Conservation (phyloP, 495 filamentous ascomycete species). For the Aspergillus conjunctus region DNA sequence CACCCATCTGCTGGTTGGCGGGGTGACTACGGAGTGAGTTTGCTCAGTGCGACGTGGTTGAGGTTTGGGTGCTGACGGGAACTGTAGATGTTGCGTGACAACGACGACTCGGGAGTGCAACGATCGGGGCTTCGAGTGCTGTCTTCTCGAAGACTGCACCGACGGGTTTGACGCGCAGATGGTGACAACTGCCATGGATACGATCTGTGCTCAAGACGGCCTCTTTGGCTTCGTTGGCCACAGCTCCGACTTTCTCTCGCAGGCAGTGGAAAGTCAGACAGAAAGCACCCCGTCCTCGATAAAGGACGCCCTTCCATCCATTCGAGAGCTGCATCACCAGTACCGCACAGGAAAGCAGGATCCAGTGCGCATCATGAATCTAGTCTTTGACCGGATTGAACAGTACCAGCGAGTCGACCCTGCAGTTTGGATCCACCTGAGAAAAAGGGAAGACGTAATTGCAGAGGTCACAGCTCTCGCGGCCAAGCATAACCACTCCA, state of each 20-base stretch:
- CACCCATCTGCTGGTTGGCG: slow-evolving; percentile 6
- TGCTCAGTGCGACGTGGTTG: not conserved
- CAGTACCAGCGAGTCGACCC: not conserved
- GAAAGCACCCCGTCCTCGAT: no score
- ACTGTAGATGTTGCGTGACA: slow-evolving; percentile 6
- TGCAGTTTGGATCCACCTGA: not conserved
- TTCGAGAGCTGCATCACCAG: not conserved
- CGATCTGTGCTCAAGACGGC: slow-evolving; percentile 8
- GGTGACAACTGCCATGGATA: slow-evolving; percentile 8
- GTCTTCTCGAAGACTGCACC: slow-evolving; percentile 4
- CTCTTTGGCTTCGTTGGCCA: slow-evolving; percentile 6
- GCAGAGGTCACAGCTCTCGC: not conserved
- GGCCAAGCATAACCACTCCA: not conserved
- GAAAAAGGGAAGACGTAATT: not conserved
- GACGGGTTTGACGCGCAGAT: slow-evolving; percentile 11
- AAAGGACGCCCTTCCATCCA: not conserved
- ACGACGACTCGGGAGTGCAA: slow-evolving; percentile 11
- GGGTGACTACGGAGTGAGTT: slow-evolving; percentile 7
- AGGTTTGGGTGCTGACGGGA: not conserved
- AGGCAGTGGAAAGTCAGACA: not conserved
- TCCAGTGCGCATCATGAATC: not conserved
- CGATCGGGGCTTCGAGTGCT: slow-evolving; percentile 9
- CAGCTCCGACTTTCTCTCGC: slow-evolving; percentile 2
- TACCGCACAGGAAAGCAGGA: not conserved
- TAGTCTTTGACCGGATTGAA: not conserved